These are phyloP conservation scores for Physcomitrellopsis africana DNA, from an alignment of 225 moss, liverwort and hornwort species.

Conservation along the genomic window DNA sequence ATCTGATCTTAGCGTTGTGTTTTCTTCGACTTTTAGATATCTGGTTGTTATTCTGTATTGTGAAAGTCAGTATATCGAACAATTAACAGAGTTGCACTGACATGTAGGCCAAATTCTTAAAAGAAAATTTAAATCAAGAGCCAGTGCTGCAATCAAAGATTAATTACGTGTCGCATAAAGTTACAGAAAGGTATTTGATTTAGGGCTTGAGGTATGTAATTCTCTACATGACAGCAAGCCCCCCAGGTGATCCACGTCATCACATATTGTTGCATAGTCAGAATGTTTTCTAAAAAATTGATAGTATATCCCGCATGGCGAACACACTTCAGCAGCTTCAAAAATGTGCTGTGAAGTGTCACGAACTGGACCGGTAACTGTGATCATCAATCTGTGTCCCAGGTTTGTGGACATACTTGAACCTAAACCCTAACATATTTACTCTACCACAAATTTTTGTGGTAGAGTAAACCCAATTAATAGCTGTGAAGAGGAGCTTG, in stretches of 20 bases:
- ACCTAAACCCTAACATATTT: neutral
- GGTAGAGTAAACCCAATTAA: too few relatives aligned
- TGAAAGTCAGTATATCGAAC: too few relatives aligned
- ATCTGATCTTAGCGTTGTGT: too few relatives aligned
- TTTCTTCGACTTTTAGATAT: too few relatives aligned
- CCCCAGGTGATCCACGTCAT: conserved; percentile 23
- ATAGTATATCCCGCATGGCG: neutral
- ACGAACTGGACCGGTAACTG: neutral
- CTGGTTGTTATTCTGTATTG: too few relatives aligned
- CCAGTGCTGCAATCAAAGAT: conserved; percentile 18
- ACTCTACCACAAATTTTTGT: neutral
- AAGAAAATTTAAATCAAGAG: neutral
- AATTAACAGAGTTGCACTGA: neutral
- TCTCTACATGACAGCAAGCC: neutral
- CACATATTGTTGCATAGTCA: conserved; percentile 22
- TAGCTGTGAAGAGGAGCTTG: neutral
- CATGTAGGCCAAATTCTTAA: neutral
- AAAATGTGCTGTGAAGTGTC: conserved; percentile 35
- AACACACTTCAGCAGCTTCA: conserved; percentile 1
- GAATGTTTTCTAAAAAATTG: conserved; percentile 17
- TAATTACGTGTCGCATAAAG: neutral
- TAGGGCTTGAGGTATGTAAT: neutral
- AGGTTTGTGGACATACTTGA: neutral
- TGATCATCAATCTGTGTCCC: conserved; percentile 10
- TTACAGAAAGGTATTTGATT: conserved; percentile 22